phyloP scores from a whole-genome alignment of 352 stramenopile genomes.

The Phytopythium sindhum region DNA sequence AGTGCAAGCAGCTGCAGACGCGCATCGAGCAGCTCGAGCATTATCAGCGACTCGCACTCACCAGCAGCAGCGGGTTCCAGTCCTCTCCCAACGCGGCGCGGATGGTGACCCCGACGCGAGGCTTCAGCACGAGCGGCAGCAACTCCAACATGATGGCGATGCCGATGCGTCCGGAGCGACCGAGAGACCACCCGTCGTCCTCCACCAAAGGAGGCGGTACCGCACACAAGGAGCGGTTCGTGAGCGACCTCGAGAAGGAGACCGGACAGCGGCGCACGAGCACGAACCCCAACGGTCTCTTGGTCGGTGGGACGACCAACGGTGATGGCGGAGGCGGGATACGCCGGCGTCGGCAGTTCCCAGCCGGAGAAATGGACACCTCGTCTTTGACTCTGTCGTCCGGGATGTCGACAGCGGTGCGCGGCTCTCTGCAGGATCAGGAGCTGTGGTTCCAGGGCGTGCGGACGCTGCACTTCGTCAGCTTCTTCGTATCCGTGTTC shows the following conservation, averaged over 20 bases:
- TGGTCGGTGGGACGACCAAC: conserved; percentile 26
- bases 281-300: conserved; percentile 19
- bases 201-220: conserved; percentile 22
- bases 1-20: conserved; percentile 26
- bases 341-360: conserved; percentile 27
- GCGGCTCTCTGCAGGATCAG: conserved; percentile 35
- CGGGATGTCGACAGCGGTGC: conserved; percentile 12
- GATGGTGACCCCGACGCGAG: neutral
- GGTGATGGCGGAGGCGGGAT: conserved; percentile 14
- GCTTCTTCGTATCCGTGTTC: conserved; percentile 75
- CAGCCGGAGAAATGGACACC: conserved; percentile 20
- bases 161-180: conserved; percentile 55
- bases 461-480: conserved; percentile 49
- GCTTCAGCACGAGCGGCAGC: conserved; percentile 8
- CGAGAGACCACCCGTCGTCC: conserved; percentile 22
- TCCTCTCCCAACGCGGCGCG: neutral
- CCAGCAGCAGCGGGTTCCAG: conserved; percentile 2
- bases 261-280: conserved; percentile 54
- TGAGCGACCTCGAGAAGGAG: conserved; percentile 68
- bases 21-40: conserved; percentile 47
- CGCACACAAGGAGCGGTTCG: conserved; percentile 67
- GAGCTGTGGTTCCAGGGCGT: conserved; percentile 74
- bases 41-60: conserved; percentile 2
- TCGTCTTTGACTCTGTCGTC: conserved; percentile 2
- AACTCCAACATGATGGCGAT: conserved; percentile 19